Base-by-base conservation (phyloP, 2,329 filamentous ascomycete species). In the Ceratocystis lukuohia region DNA sequence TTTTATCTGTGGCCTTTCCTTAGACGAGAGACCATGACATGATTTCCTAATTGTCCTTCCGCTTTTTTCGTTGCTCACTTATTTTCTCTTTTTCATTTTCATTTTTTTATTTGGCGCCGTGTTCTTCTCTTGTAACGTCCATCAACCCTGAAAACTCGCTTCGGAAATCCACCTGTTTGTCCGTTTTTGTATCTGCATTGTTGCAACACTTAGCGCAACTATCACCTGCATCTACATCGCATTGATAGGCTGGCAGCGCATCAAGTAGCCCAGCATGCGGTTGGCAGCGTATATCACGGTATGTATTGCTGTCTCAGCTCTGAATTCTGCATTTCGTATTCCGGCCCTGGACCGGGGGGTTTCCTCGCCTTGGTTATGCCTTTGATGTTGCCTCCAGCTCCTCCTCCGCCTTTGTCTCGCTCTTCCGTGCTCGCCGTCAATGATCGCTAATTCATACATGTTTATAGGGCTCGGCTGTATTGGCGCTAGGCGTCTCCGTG, bases 401-500 rank as follows among this genome's bases (percentile, higher is more conserved):
- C 33, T 33, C 25, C 41, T 33, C 25, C 41, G 41, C 44, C 12
- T 7, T 33, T 8, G 8, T 37, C 33, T 37, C 33, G 6, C 5
- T 12, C 61, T 10, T 33, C 37, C 41, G 41, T 12, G 25, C 22
- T 15, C 37, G 61, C 22, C 65, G 12, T 37, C 8, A 37, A 37
- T 41, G 45, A 17, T 64, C 33, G 41, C 53, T n/a, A 53, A 20
- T 41, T 22, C 22, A 15, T 45, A 30, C 45, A 62, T 45, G 45
- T 30, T 20, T 66, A 37, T 71, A 91, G 88, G 82, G 85, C 76
- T 96, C 93, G 66, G 86, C 88, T 75, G 87, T 86, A 77, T 86
- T 96, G 74, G 93, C 93, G 72, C 88, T 85, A 70, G 84, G 86
- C 72, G 91, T 96, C 68, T 82, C 96, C 68, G 77, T 96, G 67